Evolutionary conservation across 2,329 filamentous ascomycete genomes (phyloP).

Genomic region (Fusarium sp.): DNA sequence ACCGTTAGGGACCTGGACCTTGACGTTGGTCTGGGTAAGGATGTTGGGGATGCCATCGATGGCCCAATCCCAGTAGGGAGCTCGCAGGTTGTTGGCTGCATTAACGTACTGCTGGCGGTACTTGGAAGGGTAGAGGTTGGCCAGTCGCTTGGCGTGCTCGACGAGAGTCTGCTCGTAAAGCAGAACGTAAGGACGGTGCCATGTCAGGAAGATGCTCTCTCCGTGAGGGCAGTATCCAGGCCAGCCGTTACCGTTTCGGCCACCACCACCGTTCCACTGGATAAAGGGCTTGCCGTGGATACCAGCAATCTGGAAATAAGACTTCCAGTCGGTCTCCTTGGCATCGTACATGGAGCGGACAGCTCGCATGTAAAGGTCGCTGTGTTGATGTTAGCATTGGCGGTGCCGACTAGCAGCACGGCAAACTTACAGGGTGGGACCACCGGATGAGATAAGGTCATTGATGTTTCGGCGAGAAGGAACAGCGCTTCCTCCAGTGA

Average conservation of each 20-base stretch:
- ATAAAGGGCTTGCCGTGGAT: conserved; percentile 58
- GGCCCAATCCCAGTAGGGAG: conserved; percentile 69
- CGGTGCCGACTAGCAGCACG: background rate
- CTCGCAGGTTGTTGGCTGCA: conserved; percentile 61
- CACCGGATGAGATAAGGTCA: conserved; percentile 56
- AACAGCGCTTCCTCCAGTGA: conserved; percentile 55
- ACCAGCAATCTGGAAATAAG: conserved; percentile 65
- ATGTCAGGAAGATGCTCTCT: conserved; percentile 63
- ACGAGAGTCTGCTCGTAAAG: conserved; percentile 69
- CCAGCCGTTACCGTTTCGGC: conserved; percentile 48
- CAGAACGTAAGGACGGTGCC: conserved; percentile 68
- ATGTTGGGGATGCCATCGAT: conserved; percentile 58
- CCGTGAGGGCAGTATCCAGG: conserved; percentile 61
- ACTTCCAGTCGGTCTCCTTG: conserved; percentile 57
- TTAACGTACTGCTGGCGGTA: conserved; percentile 54
- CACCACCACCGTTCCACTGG: conserved; percentile 58
- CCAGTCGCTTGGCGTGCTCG: conserved; percentile 59
- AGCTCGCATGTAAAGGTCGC: conserved; percentile 65
- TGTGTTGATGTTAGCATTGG: conserved; percentile 40
- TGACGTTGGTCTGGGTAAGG: conserved; percentile 52
- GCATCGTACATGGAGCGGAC: conserved; percentile 58
- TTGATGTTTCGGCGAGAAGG: conserved; percentile 63
- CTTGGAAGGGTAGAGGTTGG: conserved; percentile 56
- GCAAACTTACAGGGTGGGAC: conserved; percentile 59
- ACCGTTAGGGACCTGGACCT: conserved; percentile 57